Percentiles rank a stretch among this genome's conserved stretches.
Conservation (phyloP, 148 eudicot genomes). For the Rhododendron ferrugineum region DNA sequence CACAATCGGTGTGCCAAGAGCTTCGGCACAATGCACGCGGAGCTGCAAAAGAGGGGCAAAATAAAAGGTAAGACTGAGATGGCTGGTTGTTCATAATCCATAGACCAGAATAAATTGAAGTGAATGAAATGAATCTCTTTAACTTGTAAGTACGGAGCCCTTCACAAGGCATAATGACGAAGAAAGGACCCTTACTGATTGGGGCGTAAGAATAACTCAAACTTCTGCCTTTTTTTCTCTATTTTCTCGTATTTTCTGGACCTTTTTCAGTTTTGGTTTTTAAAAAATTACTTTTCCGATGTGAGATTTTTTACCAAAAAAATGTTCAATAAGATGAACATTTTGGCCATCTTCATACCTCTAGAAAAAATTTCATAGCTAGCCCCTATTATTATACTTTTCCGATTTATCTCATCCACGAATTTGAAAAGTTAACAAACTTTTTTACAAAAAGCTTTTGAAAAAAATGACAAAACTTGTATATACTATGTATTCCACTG, state of each 20-base stretch:
- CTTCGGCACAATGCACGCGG: slow-evolving; percentile 96
- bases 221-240: not conserved
- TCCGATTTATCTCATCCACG: not conserved
- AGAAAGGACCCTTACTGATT: not conserved
- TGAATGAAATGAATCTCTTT: not conserved
- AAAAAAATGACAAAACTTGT: not conserved
- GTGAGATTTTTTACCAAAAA: not conserved
- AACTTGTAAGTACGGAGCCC: not conserved
- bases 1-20: slow-evolving; percentile 90
- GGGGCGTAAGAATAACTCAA: not conserved
- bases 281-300: not conserved
- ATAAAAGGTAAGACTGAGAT: not conserved
- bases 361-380: not conserved
- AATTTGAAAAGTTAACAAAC: not conserved
- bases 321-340: not conserved
- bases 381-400: not conserved
- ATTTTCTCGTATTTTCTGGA: not conserved
- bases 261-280: not conserved
- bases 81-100: not conserved
- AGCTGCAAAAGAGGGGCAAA: slow-evolving; percentile 39
- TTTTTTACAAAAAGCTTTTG: not conserved
- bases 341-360: not conserved
- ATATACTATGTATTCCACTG: too few relatives aligned
- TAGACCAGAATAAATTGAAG: not conserved
- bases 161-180: not conserved